A percentile compares a stretch with the other conserved stretches of the same genome.
These are phyloP conservation scores for Amauroascus niger DNA, from an alignment of 2,329 filamentous ascomycete genomes.

Conservation along the genomic window DNA sequence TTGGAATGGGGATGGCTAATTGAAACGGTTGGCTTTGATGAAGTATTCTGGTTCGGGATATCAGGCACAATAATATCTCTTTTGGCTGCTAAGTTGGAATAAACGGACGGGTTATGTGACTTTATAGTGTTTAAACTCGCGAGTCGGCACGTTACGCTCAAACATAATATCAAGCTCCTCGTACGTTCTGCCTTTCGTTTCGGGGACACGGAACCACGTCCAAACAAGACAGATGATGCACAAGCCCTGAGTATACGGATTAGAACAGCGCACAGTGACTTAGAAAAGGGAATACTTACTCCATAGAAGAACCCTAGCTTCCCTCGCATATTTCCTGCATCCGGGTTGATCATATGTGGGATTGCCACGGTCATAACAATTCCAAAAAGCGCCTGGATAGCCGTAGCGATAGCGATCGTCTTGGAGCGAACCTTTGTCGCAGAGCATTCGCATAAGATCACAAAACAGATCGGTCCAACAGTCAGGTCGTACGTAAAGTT, in stretches of 20 bases:
- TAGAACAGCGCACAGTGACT: background rate
- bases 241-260: constrained; percentile 10
- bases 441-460: constrained; percentile 40
- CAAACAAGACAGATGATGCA: constrained; percentile 17
- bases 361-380: constrained; percentile 34
- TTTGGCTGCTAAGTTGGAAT: too few relatives aligned
- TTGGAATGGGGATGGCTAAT: too few relatives aligned
- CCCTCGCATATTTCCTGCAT: constrained; percentile 26
- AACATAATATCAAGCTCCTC: constrained; percentile 34
- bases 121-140: constrained; percentile 28
- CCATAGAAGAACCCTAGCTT: constrained; percentile 32
- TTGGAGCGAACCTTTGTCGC: constrained; percentile 37
- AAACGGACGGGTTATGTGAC: constrained; percentile 1
- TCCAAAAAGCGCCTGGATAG: constrained; percentile 33
- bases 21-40: too few relatives aligned
- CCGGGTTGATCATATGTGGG: constrained; percentile 36
- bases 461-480: constrained; percentile 38
- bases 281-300: constrained; percentile 12
- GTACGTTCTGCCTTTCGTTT: constrained; percentile 19
- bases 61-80: too few relatives aligned
- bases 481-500: constrained; percentile 34
- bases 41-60: too few relatives aligned
- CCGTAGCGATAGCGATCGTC: constrained; percentile 37
- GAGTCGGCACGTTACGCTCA: constrained; percentile 30
- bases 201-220: constrained; percentile 21